Evolutionary conservation across 305 asterid genomes (phyloP), one percentile per base, ranked within the genome.

Genomic region (Caryopteris hybrid): DNA sequence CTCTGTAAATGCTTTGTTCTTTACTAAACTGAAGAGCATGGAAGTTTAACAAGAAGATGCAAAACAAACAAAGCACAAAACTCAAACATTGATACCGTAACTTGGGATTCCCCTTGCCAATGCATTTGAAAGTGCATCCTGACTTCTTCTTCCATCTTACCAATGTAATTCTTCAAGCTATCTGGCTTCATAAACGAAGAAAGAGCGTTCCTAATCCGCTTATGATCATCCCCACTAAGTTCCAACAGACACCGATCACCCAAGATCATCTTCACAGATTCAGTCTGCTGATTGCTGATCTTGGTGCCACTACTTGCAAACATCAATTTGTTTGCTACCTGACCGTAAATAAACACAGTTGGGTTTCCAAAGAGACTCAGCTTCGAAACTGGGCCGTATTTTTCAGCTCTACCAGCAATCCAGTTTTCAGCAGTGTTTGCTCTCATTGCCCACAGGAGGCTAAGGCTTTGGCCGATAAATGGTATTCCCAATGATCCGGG

Each of bases 341-440:
- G 90, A 11, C 97, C 96, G 55, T 82, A 33, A 16, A 88, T 79
- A 31, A 91, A 85, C 14, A 86, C 92, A 1, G 92, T 81, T 1
- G 89, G 92, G 34, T 79, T 81, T 4, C 96, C 97, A 31, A 91
- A 88, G 11, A 91, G 92, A 57, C 82, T 88, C 51, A 85, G 65
- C 71, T 88, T 88, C 0, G 95, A 91, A 6, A 91, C 81, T 13
- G 86, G 61, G 0, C 83, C 80, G 38, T 75, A 79, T 58, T 36
- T 48, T 58, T 31, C 51, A 7, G 78, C 76, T 71, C 78, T 41
- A 1, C 63, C 71, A 1, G 66, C 27, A 0, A 74, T 62, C 83
- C 80, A 79, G 50, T 59, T 52, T 2, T 75, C 89, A 0, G 88
- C 92, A 10, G 83, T 85, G 82, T 89, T 85, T 21, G 86, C 76